A percentile compares a stretch with the other conserved stretches of the same genome.
Evolutionary conservation across 2,329 filamentous ascomycete species (phyloP).

Genomic region (Chaetomiaceae sp.): DNA sequence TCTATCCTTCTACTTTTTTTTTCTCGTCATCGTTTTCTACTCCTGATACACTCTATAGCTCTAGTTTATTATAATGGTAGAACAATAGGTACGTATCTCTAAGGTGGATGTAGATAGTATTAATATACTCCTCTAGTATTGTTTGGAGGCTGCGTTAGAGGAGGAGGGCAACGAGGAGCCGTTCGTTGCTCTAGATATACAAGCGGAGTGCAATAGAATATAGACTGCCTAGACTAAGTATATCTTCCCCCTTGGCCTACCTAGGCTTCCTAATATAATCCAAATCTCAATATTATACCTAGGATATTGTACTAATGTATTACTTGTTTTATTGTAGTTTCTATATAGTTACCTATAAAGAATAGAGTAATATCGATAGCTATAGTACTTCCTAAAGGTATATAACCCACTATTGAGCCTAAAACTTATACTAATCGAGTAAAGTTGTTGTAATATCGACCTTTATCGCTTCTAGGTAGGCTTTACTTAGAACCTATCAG

Average conservation of each 20-base stretch:
- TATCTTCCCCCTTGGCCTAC: slow-evolving; percentile 3
- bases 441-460: slow-evolving; percentile 4
- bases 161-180: slow-evolving; percentile 11
- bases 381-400: background rate
- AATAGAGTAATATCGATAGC: background rate
- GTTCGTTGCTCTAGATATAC: slow-evolving; percentile 10
- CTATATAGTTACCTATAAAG: background rate
- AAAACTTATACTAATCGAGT: slow-evolving; percentile 1
- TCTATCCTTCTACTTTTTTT: background rate
- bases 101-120: slow-evolving; percentile 3
- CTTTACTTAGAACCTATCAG: slow-evolving; percentile 3
- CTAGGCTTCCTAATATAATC: background rate
- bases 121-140: slow-evolving; percentile 10
- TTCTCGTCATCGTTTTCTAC: slow-evolving; percentile 5
- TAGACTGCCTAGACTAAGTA: slow-evolving; percentile 8
- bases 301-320: slow-evolving; percentile 1
- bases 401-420: no score
- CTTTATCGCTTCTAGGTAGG: slow-evolving; percentile 2
- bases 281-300: slow-evolving; percentile 4
- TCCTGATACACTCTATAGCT: slow-evolving; percentile 7
- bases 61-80: background rate
- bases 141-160: background rate
- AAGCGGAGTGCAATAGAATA: slow-evolving; percentile 12
- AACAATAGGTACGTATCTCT: slow-evolving; percentile 12
- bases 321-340: slow-evolving; percentile 8